Evolutionary conservation across 169 alveolate species (phyloP).

Genomic region (Plasmodium vivax): DNA sequence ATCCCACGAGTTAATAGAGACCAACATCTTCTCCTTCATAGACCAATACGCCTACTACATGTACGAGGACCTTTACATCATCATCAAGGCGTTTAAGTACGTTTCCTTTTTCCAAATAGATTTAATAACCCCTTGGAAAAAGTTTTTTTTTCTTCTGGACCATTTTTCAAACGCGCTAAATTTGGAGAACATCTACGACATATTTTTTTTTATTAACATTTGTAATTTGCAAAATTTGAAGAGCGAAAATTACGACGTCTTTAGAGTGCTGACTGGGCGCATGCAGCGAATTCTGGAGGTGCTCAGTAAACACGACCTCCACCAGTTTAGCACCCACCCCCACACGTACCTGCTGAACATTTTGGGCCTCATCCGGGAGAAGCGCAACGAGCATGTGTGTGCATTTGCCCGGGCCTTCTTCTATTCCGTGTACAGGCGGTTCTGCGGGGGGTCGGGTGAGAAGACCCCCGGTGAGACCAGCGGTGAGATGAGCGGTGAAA

Average conservation of each 20-base stretch:
- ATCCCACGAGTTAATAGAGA: constrained; percentile 13
- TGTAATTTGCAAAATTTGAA: constrained; percentile 22
- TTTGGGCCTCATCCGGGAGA: background rate
- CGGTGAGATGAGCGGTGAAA: too few relatives aligned
- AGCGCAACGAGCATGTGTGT: background rate
- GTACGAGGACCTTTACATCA: constrained; percentile 43
- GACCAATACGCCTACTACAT: constrained; percentile 55
- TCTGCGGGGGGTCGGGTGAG: background rate
- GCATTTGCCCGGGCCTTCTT: constrained; percentile 8
- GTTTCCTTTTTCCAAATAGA: constrained; percentile 39
- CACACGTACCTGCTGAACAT: constrained; percentile 47
- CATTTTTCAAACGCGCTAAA: constrained; percentile 39
- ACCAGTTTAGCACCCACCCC: constrained; percentile 25
- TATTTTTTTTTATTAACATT: constrained; percentile 35
- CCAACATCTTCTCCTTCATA: constrained; percentile 45
- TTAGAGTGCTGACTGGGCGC: constrained; percentile 11
- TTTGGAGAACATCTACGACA: constrained; percentile 44
- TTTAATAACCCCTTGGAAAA: constrained; percentile 27
- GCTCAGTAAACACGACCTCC: background rate
- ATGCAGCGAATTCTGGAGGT: constrained; percentile 12
- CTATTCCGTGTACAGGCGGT: constrained; percentile 22
- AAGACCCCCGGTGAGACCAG: background rate
- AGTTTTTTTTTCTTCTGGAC: constrained; percentile 29
- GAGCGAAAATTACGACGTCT: constrained; percentile 50
- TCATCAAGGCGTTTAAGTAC: constrained; percentile 47